Percentiles rank a stretch among this genome's conserved stretches.
These are phyloP conservation scores for Calonectria montana DNA, from an alignment of 2,329 filamentous ascomycete genomes.

Conservation along the genomic window DNA sequence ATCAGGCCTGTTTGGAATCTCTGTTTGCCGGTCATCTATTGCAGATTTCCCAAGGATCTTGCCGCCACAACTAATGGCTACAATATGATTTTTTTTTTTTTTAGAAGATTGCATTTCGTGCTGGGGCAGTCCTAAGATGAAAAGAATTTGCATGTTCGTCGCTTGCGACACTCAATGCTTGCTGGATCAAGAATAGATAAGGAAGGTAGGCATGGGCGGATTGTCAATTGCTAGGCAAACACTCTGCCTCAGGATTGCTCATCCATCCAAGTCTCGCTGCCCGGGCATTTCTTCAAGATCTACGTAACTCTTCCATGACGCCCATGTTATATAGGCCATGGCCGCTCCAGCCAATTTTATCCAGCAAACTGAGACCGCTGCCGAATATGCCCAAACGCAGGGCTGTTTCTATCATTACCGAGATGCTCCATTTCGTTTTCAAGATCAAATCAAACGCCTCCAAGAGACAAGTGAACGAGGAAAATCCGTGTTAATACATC, in stretches of 20 bases:
- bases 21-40: neutral
- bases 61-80: neutral
- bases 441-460: slow-evolving; percentile 35
- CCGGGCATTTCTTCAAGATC: neutral
- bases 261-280: neutral
- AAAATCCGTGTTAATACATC: slow-evolving; percentile 34
- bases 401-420: slow-evolving; percentile 43
- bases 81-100: neutral
- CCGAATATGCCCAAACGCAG: slow-evolving; percentile 42
- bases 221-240: neutral
- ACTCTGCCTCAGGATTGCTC: neutral
- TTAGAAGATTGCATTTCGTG: too few species aligned
- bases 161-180: neutral
- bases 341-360: neutral
- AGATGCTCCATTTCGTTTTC: slow-evolving; percentile 42
- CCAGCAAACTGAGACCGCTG: slow-evolving; percentile 25
- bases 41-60: neutral
- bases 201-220: neutral
- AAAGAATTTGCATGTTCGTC: neutral
- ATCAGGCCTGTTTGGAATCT: neutral
- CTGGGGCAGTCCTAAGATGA: neutral
- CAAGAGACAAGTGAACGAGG: slow-evolving; percentile 19
- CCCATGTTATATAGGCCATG: neutral
- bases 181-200: neutral
- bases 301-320: too few species aligned